These are phyloP conservation scores for Amanita muscaria DNA, from an alignment of 768 basidiomycete genomes.

Conservation along the genomic window DNA sequence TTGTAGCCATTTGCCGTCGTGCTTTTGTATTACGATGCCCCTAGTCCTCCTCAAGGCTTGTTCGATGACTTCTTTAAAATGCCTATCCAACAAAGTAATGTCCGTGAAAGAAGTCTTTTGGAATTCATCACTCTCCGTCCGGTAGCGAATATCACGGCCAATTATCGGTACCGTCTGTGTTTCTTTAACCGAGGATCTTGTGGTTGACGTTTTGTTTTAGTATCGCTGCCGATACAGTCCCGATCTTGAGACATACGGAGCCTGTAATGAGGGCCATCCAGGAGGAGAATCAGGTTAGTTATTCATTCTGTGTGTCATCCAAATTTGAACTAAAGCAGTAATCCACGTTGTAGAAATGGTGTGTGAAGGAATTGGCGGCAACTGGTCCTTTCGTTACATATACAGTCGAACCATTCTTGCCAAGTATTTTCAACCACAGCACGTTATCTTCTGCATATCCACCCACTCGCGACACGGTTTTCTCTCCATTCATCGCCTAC, in stretches of 20 bases:
- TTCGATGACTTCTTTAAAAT: neutral
- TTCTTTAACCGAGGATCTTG: no score
- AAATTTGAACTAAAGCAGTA: no score
- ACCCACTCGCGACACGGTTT: slow-evolving; percentile 18
- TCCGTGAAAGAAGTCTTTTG: neutral
- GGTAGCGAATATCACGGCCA: neutral
- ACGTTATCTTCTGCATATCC: slow-evolving; percentile 36
- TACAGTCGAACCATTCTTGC: slow-evolving; percentile 37
- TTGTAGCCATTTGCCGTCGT: slow-evolving; percentile 17
- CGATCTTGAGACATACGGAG: slow-evolving; percentile 23
- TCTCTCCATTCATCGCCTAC: slow-evolving; percentile 21
- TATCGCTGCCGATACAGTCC: slow-evolving; percentile 26
- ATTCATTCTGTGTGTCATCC: neutral
- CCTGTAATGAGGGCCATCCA: slow-evolving; percentile 23
- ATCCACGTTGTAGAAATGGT: neutral
- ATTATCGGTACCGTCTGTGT: neutral
- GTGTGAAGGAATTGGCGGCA: neutral
- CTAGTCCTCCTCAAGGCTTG: neutral
- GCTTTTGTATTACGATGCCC: slow-evolving; percentile 16
- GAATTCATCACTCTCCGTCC: neutral
- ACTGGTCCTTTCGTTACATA: slow-evolving; percentile 21
- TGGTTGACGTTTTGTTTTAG: slow-evolving; percentile 7
- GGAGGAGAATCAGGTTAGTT: slow-evolving; percentile 27
- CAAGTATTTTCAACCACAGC: slow-evolving; percentile 29
- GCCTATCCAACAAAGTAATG: neutral